Conservation (phyloP, 177 flowering plant species). For the Vitis hybrid region DNA sequence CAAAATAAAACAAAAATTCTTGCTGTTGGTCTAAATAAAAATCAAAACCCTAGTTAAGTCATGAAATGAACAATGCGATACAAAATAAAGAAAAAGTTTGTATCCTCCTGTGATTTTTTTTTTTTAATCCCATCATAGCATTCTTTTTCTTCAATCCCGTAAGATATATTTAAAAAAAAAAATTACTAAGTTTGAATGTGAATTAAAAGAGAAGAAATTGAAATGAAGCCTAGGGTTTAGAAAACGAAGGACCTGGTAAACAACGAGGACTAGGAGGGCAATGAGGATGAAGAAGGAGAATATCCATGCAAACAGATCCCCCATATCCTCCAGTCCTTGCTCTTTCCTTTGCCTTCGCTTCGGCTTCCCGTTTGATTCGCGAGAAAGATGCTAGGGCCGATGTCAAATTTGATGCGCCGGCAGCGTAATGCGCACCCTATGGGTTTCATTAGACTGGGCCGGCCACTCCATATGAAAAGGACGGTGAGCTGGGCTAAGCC, state of each 20-base stretch:
- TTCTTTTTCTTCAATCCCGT: too few relatives aligned
- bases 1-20: too few relatives aligned
- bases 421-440: not conserved
- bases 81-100: too few relatives aligned
- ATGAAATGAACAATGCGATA: too few relatives aligned
- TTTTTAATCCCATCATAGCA: too few relatives aligned
- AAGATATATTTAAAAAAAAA: not conserved
- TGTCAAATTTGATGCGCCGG: too few relatives aligned
- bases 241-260: slow-evolving; percentile 57
- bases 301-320: slow-evolving; percentile 53
- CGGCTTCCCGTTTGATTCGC: not conserved
- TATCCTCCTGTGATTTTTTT: too few relatives aligned
- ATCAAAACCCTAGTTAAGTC: too few relatives aligned
- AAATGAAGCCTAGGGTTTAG: not conserved
- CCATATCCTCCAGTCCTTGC: slow-evolving; percentile 30
- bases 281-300: slow-evolving; percentile 67
- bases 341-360: slow-evolving; percentile 6
- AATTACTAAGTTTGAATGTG: not conserved
- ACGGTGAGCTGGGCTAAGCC: too few relatives aligned
- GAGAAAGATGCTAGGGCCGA: not conserved
- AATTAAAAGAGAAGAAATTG: not conserved
- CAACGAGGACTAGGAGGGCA: slow-evolving; percentile 51
- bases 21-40: too few relatives aligned
- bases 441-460: too few relatives aligned
- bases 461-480: too few relatives aligned